Conservation (phyloP, 2,329 filamentous ascomycete genomes). For the Monilinia aucupariae region DNA sequence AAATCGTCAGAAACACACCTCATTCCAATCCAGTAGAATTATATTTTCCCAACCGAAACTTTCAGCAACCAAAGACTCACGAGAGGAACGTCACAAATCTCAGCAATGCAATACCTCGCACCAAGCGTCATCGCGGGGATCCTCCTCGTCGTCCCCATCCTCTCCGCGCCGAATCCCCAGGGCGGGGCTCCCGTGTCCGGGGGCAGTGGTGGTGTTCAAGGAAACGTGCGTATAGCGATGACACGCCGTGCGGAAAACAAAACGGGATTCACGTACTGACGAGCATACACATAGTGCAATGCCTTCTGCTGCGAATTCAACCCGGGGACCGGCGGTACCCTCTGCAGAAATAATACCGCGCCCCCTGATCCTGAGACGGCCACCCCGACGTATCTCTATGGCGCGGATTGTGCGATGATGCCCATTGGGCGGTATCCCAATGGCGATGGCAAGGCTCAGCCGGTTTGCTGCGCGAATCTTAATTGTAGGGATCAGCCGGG, state of each 20-base stretch:
- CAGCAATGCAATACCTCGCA: neutral
- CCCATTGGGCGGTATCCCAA: neutral
- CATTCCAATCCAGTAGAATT: neutral
- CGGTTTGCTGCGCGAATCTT: neutral
- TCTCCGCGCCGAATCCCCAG: neutral
- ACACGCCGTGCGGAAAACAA: too few species aligned
- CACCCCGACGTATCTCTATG: neutral
- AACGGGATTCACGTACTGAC: too few species aligned
- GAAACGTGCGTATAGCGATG: neutral
- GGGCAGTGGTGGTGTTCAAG: neutral
- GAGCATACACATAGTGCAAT: neutral
- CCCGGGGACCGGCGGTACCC: neutral
- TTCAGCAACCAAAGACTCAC: neutral
- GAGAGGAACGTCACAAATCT: neutral
- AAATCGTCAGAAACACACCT: neutral
- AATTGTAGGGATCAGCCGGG: neutral
- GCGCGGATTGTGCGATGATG: neutral
- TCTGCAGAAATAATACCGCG: neutral
- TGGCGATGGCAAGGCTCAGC: neutral
- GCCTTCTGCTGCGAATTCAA: slow-evolving; percentile 1
- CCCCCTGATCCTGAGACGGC: neutral
- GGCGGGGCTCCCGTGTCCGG: neutral
- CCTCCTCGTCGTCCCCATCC: neutral
- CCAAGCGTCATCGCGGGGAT: neutral
- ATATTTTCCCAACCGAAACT: neutral